phyloP scores from a whole-genome alignment of 139 green algal genomes.

The Pleodorina starrii region DNA sequence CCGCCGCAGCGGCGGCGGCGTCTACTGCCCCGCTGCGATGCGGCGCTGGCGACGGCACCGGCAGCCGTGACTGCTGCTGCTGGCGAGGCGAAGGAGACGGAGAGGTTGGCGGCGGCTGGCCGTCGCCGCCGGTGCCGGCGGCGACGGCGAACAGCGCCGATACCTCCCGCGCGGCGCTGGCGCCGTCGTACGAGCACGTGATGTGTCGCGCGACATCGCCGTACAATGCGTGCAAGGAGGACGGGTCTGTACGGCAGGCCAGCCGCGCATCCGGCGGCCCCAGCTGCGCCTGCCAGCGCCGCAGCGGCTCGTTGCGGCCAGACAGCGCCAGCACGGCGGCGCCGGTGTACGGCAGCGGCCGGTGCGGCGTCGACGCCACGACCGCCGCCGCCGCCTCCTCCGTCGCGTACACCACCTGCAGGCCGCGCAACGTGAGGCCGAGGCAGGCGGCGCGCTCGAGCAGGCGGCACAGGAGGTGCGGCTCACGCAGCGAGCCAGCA shows the following conservation, averaged over 20 bases:
- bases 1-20: neutral
- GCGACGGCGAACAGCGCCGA: constrained; percentile 27
- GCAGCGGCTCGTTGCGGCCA: constrained; percentile 8
- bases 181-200: constrained; percentile 28
- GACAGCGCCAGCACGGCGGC: constrained; percentile 22
- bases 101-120: neutral
- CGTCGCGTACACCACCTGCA: constrained; percentile 34
- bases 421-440: constrained; percentile 24
- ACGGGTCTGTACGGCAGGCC: constrained; percentile 21
- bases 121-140: neutral
- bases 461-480: neutral
- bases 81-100: neutral
- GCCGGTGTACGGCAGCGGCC: constrained; percentile 31
- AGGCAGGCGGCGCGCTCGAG: neutral
- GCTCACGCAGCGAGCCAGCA: neutral
- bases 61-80: neutral
- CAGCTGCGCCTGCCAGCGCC: constrained; percentile 40
- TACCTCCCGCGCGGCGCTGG: constrained; percentile 19
- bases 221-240: constrained; percentile 43
- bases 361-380: constrained; percentile 34
- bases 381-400: constrained; percentile 22
- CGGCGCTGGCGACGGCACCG: neutral
- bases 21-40: neutral
- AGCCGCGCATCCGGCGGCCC: constrained; percentile 22
- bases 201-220: constrained; percentile 16